These are phyloP conservation scores for Eragrostis curvula DNA, from an alignment of 176 grass and related monocot species.

Conservation along the genomic window DNA sequence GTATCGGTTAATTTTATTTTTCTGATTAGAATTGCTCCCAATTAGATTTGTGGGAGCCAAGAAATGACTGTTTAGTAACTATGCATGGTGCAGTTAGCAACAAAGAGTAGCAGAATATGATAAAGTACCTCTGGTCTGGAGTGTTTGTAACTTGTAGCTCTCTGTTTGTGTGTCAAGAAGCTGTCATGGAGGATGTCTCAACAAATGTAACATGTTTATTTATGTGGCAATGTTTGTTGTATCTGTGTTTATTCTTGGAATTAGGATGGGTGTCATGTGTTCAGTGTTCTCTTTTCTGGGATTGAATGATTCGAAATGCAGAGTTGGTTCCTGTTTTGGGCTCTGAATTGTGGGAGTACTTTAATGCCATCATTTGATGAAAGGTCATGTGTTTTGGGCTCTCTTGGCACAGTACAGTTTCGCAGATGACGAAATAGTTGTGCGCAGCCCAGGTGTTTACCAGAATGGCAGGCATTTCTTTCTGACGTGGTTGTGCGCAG, in stretches of 20 bases:
- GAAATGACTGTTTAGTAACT: conserved; percentile 11
- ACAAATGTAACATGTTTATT: not conserved
- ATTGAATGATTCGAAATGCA: not conserved
- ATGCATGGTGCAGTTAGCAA: conserved; percentile 16
- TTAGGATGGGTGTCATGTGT: not conserved
- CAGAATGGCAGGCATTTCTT: no score
- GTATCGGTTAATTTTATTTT: conserved; percentile 5
- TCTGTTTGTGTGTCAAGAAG: conserved; percentile 24
- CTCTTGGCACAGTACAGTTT: no score
- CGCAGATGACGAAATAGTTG: no score
- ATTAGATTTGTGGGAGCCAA: not conserved
- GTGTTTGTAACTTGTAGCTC: conserved; percentile 42
- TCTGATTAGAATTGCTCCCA: conserved; percentile 30
- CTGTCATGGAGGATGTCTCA: not conserved
- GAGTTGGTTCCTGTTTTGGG: no score
- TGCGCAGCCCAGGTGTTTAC: no score
- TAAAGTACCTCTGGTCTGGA: conserved; percentile 18
- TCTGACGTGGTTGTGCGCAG: no score
- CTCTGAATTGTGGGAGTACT: not conserved
- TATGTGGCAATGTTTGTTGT: not conserved
- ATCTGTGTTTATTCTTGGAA: not conserved
- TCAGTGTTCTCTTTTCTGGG: not conserved
- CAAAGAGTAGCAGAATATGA: not conserved
- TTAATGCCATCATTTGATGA: not conserved
- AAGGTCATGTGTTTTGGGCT: no score